Evolutionary conservation across 2,329 filamentous ascomycete species (phyloP), one percentile per base, ranked within the genome.

Genomic region (Sclerotinia subarctica): DNA sequence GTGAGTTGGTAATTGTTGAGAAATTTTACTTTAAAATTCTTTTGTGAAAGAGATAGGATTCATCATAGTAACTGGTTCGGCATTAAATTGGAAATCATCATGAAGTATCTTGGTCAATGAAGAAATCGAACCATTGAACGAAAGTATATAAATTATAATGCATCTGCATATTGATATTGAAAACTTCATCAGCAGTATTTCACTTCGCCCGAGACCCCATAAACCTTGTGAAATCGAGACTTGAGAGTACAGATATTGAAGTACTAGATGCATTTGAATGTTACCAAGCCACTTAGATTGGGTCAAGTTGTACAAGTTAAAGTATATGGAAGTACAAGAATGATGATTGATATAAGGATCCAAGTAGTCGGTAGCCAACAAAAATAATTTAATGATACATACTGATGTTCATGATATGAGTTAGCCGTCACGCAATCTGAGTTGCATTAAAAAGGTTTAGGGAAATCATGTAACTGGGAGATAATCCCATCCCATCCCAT

Each of bases 361-460:
- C 64, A 62, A 49, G 19, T 19, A 19, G 49, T 62, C 46, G 56
- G 64, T 53, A 67, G 46, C 46, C 56, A 67, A 53, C 46, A 35
- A 15, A 51, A 53, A 21, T 26, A 52, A 10, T 32, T 44, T 2
- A n/a, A 26, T 29, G 13, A 19, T 44, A 64, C 38, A 29, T 24
- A 66, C n/a, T 35, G 44, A 52, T 66, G 29, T 51, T 29, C 59
- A 66, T 46, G 44, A 59, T 32, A 29, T 58, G 46, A 35, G 42
- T 15, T n/a, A 15, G 15, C 10, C 19, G 57, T 60, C 26, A 47
- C 57, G 19, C 42, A 32, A 8, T 6, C 19, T 19, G 17, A 44
- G 57, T 47, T 29, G 42, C 11, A 60, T 10, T 21, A 6, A 4
- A 32, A 42, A 32, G 24, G 4, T 59, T 32, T 26, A 29, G 10